phyloP scores from a whole-genome alignment of 1,284 basidiomycete species.

The Ustilago nuda region DNA sequence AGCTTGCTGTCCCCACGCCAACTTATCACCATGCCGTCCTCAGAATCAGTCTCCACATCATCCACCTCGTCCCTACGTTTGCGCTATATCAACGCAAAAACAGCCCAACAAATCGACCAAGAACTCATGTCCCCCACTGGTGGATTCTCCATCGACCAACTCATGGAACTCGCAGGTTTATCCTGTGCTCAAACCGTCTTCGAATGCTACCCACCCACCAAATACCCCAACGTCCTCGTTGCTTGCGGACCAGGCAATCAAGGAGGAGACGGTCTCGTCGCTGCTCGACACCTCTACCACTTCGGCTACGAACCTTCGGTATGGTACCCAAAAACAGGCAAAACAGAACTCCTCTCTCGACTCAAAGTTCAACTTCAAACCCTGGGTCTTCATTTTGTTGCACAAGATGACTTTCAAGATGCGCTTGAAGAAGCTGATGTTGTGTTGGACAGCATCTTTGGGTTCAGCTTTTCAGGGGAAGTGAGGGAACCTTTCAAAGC shows the following conservation, averaged over 20 bases:
- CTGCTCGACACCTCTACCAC: constrained; percentile 83
- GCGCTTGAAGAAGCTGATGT: constrained; percentile 78
- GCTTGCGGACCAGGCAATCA: constrained; percentile 88
- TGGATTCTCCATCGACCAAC: constrained; percentile 72
- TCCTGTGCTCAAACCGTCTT: constrained; percentile 91
- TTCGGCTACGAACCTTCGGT: constrained; percentile 63
- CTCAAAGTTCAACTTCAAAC: constrained; percentile 88
- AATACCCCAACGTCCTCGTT: constrained; percentile 82
- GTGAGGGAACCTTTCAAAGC: constrained; percentile 86
- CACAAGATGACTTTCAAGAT: constrained; percentile 72
- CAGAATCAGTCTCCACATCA: constrained; percentile 4
- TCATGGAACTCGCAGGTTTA: constrained; percentile 98
- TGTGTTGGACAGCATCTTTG: constrained; percentile 94
- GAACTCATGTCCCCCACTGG: constrained; percentile 61
- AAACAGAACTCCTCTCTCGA: constrained; percentile 71
- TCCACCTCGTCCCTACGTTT: constrained; percentile 30
- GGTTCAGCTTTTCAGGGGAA: constrained; percentile 87
- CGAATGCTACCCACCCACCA: constrained; percentile 78
- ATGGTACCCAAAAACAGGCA: constrained; percentile 66
- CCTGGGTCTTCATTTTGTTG: constrained; percentile 77
- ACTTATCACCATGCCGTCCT: constrained; percentile 20
- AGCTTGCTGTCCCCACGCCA: background rate
- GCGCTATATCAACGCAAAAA: constrained; percentile 58
- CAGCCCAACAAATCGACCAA: constrained; percentile 58
- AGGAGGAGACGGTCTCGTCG: constrained; percentile 96